phyloP scores from a whole-genome alignment of 1,284 basidiomycete genomes.

The Pseudozyma sp. region DNA sequence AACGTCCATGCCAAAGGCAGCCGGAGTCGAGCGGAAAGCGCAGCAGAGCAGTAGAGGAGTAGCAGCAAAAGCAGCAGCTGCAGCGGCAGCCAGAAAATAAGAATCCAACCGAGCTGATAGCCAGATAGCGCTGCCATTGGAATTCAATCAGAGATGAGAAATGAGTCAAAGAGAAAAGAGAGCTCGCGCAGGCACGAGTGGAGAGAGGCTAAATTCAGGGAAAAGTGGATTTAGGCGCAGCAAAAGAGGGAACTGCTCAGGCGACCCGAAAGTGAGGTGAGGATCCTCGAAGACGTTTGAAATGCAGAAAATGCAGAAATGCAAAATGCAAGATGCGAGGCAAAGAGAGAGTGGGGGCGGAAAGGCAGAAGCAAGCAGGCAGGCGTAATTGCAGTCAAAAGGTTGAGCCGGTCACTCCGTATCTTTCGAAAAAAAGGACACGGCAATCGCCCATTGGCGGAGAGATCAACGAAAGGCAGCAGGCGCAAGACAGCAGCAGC shows the following conservation, averaged over 20 bases:
- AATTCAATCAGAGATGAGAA: too few species aligned
- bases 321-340: neutral
- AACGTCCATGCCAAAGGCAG: too few species aligned
- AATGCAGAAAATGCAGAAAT: too few species aligned
- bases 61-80: conserved; percentile 4
- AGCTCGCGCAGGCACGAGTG: neutral
- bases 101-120: neutral
- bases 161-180: conserved; percentile 1
- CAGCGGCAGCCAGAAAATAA: conserved; percentile 1
- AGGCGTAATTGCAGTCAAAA: neutral
- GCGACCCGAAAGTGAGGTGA: too few species aligned
- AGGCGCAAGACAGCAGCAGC: too few species aligned
- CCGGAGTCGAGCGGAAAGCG: conserved; percentile 21
- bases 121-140: too few species aligned
- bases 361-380: too few species aligned
- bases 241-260: neutral
- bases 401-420: too few species aligned
- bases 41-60: neutral
- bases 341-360: conserved; percentile 1
- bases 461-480: conserved; percentile 10
- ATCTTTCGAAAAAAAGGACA: neutral
- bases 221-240: conserved; percentile 13
- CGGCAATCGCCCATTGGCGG: conserved; percentile 8
- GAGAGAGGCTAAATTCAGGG: neutral
- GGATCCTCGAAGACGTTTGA: too few species aligned